Evolutionary conservation across 2,329 filamentous ascomycete species (phyloP).

Genomic region (Cladophialophora carrionii): DNA sequence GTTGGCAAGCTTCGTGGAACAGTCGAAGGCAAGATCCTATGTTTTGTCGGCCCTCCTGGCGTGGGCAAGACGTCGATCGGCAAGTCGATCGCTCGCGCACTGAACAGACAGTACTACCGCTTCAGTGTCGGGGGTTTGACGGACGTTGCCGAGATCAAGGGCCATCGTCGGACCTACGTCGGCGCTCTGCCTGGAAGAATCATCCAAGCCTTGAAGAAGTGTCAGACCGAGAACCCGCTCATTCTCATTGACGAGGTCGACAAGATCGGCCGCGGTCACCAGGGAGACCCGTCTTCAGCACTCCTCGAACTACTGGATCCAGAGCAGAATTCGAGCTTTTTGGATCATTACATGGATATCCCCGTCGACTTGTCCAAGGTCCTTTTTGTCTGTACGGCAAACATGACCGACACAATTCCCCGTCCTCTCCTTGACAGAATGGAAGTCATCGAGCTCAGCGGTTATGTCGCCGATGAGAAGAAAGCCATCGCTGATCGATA

Average conservation of each 20-base stretch:
- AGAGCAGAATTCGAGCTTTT: slow-evolving; percentile 94
- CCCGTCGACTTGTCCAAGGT: slow-evolving; percentile 97
- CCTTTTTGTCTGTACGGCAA: slow-evolving; percentile 96
- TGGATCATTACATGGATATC: slow-evolving; percentile 98
- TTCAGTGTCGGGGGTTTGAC: slow-evolving; percentile 97
- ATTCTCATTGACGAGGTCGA: slow-evolving; percentile 97
- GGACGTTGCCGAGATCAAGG: slow-evolving; percentile 98
- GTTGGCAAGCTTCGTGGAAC: slow-evolving; percentile 96
- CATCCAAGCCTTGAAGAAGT: slow-evolving; percentile 98
- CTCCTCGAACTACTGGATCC: slow-evolving; percentile 92
- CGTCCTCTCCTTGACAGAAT: slow-evolving; percentile 91
- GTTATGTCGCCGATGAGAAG: slow-evolving; percentile 97
- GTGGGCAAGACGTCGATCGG: slow-evolving; percentile 99
- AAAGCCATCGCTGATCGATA: slow-evolving; percentile 97
- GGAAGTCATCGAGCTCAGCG: slow-evolving; percentile 95
- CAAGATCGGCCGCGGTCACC: slow-evolving; percentile 95
- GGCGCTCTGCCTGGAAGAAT: slow-evolving; percentile 93
- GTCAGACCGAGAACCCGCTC: slow-evolving; percentile 95
- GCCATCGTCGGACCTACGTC: slow-evolving; percentile 93
- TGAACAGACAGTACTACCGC: slow-evolving; percentile 96
- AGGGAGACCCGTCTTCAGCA: slow-evolving; percentile 93
- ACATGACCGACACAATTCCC: slow-evolving; percentile 98
- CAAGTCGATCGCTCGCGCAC: slow-evolving; percentile 91
- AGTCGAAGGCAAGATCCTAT: slow-evolving; percentile 97
- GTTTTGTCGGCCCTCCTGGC: slow-evolving; percentile 94